Evolutionary conservation across 2,329 filamentous ascomycete genomes (phyloP).

Genomic region (Helotiales sp.): DNA sequence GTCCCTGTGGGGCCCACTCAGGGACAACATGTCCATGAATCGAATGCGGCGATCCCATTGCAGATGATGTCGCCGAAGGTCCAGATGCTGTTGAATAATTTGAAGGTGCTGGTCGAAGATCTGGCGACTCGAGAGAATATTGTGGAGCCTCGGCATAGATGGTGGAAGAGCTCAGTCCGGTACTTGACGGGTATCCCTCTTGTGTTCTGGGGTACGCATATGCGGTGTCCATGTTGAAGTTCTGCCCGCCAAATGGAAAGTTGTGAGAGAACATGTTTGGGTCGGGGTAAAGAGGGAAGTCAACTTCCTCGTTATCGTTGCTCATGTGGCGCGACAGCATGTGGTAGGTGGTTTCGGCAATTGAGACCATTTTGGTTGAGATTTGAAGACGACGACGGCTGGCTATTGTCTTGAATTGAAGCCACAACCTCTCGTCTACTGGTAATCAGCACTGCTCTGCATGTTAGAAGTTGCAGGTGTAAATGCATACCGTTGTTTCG

Average conservation of each 20-base stretch:
- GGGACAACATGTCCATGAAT: conserved; percentile 39
- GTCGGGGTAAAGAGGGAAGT: conserved; percentile 54
- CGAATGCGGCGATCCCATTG: conserved; percentile 43
- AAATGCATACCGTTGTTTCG: conserved; percentile 27
- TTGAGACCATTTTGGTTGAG: conserved; percentile 74
- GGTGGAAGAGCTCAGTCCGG: conserved; percentile 52
- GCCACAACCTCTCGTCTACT: conserved; percentile 37
- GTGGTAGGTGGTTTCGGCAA: conserved; percentile 89
- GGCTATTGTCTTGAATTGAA: conserved; percentile 32
- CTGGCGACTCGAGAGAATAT: conserved; percentile 40
- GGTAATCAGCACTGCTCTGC: conserved; percentile 23
- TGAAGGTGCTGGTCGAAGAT: conserved; percentile 39
- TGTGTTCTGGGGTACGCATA: conserved; percentile 38
- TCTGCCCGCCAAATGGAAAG: conserved; percentile 53
- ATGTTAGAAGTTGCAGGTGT: neutral
- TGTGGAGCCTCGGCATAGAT: conserved; percentile 51
- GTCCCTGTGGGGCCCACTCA: conserved; percentile 41
- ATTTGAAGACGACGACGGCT: conserved; percentile 52
- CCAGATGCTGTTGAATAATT: conserved; percentile 43
- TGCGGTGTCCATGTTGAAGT: conserved; percentile 52
- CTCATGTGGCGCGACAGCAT: conserved; percentile 71
- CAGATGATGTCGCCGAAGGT: conserved; percentile 42
- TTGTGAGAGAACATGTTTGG: conserved; percentile 48
- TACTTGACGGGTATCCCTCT: conserved; percentile 46
- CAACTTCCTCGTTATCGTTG: conserved; percentile 38